Evolutionary conservation across 495 filamentous ascomycete species (phyloP), one percentile per base, ranked within the genome.

Genomic region (Hyphodiscus hymeniophilus): DNA sequence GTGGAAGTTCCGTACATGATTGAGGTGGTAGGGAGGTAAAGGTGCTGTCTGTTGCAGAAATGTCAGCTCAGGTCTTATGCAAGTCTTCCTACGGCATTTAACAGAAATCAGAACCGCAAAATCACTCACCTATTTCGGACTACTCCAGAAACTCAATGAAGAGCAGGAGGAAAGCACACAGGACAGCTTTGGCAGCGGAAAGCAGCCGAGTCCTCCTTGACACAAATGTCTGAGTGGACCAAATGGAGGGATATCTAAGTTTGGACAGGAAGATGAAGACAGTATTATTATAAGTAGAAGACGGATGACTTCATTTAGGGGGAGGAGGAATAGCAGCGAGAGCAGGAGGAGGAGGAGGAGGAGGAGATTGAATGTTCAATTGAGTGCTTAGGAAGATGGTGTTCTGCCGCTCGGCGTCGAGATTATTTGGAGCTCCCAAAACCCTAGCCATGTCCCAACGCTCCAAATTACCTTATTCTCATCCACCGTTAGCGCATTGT

Each of bases 1-100:
- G 86, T 87, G 44, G 70, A 73, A 58, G 84, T 82, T 62, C 86
- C 87, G 75, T 95, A 94, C 92, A 96, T 97, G 51, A 56, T 76
- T 59, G 52, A 55, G 40, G 24, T 20, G 38, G 3, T 2, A n/a
- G 7, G 7, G 17, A 22, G 1, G 38, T 21, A 2, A 10, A 24
- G 36, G n/a, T 17, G 22, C 43, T 45, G 43, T 34, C 10, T 45
- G 18, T 32, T 15, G 2, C n/a, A 35, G n/a, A 10, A 17, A 13
- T 7, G 22, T 44, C 22, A 32, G 41, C 34, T 2, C 12, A 12
- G 31, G 16, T 15, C 16, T 6, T 1, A 39, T 1, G 10, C 36
- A 2, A 18, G 13, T 32, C 13, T 32, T 7, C 7, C 13, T 3
- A 2, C 13, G 36, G 20, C 10, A 20, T 39, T 2, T 10, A 10